phyloP scores from a whole-genome alignment of 1,284 basidiomycete genomes.

The Puccinia triticina region DNA sequence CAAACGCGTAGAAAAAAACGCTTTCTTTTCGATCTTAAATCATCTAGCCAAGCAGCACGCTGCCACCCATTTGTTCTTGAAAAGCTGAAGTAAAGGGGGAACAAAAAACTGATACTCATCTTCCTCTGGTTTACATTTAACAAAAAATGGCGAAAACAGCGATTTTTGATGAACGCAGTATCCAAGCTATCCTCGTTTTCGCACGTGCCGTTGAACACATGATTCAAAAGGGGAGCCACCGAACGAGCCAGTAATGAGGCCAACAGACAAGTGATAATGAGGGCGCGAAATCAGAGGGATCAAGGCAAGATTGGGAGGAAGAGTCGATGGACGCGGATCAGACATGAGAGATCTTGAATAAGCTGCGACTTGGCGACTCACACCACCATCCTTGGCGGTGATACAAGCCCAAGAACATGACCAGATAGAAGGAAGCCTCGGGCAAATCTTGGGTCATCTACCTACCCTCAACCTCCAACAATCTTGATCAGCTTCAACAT shows the following conservation, averaged over 20 bases:
- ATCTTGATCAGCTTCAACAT: neutral
- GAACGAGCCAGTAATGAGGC: constrained; percentile 1
- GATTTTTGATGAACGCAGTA: constrained; percentile 9
- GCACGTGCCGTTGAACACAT: constrained; percentile 40
- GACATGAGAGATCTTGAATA: constrained; percentile 41
- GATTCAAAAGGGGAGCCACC: constrained; percentile 38
- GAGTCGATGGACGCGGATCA: constrained; percentile 26
- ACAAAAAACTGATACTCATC: no score
- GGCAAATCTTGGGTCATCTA: neutral
- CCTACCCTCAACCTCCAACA: neutral
- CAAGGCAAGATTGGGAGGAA: neutral
- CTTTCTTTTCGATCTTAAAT: no score
- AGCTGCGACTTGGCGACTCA: constrained; percentile 4
- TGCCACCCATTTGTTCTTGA: neutral
- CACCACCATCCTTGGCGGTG: neutral
- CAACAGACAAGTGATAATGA: neutral
- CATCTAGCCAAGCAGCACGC: no score
- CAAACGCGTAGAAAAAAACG: constrained; percentile 1
- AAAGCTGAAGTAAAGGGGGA: neutral
- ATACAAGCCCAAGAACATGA: neutral
- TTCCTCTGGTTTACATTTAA: neutral
- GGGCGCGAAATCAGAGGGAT: neutral
- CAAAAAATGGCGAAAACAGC: neutral
- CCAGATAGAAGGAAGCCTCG: neutral
- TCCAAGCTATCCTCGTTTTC: constrained; percentile 42